Conservation (phyloP, 2,329 filamentous ascomycete species). For the Massarina eburnea region DNA sequence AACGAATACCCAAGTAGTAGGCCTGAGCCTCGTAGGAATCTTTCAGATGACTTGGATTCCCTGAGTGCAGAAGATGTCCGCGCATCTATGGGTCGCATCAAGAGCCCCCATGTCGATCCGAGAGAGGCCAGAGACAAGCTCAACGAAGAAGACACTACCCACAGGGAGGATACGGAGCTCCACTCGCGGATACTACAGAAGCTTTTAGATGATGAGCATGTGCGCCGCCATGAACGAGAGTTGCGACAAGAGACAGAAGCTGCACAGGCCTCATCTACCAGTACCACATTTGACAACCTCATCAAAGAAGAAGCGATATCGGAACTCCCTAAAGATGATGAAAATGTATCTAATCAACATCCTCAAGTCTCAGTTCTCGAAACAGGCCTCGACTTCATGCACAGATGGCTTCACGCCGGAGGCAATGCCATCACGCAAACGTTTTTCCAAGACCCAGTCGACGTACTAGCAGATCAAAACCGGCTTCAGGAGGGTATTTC, state of each 20-base stretch:
- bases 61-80: constrained; percentile 47
- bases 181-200: constrained; percentile 27
- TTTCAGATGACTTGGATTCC: constrained; percentile 46
- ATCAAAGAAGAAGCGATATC: neutral
- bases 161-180: constrained; percentile 12
- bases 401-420: constrained; percentile 30
- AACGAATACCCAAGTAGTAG: too few species aligned
- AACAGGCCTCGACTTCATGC: constrained; percentile 32
- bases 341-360: neutral
- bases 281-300: neutral
- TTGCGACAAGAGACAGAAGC: constrained; percentile 11
- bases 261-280: neutral
- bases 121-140: constrained; percentile 23
- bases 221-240: constrained; percentile 29
- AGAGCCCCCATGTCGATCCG: constrained; percentile 13
- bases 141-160: constrained; percentile 22
- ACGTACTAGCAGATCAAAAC: constrained; percentile 9
- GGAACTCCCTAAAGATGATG: neutral
- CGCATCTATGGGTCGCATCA: constrained; percentile 43
- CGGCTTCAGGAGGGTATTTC: neutral
- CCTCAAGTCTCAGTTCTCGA: constrained; percentile 13
- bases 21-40: too few species aligned
- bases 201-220: constrained; percentile 30
- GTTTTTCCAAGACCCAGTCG: constrained; percentile 37
- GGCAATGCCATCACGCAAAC: constrained; percentile 26